Conservation (phyloP, 2,329 filamentous ascomycete species). For the Fusarium acutatum region DNA sequence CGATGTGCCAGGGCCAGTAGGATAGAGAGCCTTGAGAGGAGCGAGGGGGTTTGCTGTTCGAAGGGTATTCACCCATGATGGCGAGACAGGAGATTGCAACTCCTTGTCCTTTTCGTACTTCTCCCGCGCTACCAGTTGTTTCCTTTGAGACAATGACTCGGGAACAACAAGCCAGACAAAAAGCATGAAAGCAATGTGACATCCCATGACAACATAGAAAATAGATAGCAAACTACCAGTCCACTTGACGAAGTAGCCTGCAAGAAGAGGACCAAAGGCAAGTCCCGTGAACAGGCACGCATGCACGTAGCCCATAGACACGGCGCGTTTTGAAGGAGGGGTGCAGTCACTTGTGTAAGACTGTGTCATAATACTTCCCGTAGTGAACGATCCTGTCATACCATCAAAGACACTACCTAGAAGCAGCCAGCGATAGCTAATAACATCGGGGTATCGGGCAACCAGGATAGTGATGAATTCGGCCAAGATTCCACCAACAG, state of each 20-base stretch:
- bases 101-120: constrained; percentile 64
- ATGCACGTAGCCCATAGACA: constrained; percentile 89
- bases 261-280: constrained; percentile 83
- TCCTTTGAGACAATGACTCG: constrained; percentile 81
- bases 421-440: constrained; percentile 83
- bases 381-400: constrained; percentile 86
- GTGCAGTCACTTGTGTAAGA: constrained; percentile 93
- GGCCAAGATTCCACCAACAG: constrained; percentile 75
- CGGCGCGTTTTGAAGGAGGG: constrained; percentile 77
- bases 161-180: constrained; percentile 78
- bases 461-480: constrained; percentile 83
- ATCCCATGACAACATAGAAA: constrained; percentile 81
- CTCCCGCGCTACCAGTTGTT: constrained; percentile 75
- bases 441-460: constrained; percentile 74
- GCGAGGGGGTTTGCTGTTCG: constrained; percentile 73
- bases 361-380: constrained; percentile 77
- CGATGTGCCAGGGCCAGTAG: constrained; percentile 69
- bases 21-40: constrained; percentile 81
- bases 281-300: constrained; percentile 90
- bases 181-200: constrained; percentile 77
- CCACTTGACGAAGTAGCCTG: constrained; percentile 79
- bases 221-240: constrained; percentile 80
- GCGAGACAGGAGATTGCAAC: constrained; percentile 41
- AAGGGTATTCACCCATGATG: constrained; percentile 45
- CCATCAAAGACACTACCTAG: constrained; percentile 83